Percentiles rank a stretch among this genome's conserved stretches.
These are phyloP conservation scores for Penicillium sp. DNA, from an alignment of 2,329 filamentous ascomycete genomes.

Conservation along the genomic window DNA sequence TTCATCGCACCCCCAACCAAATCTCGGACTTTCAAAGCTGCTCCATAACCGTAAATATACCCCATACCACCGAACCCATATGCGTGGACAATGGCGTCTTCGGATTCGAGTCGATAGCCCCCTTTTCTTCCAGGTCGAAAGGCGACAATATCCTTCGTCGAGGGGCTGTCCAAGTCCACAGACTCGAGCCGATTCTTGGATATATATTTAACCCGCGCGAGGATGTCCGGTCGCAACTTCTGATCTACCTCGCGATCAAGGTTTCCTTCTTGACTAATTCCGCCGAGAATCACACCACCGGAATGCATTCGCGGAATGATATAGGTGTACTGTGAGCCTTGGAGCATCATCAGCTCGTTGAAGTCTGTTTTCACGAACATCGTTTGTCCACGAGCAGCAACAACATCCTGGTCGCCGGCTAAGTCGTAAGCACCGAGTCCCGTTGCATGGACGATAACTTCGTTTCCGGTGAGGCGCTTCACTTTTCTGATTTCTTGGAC, in stretches of 20 bases:
- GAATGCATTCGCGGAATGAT: constrained; percentile 21
- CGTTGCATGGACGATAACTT: constrained; percentile 17
- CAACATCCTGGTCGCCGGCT: constrained; percentile 30
- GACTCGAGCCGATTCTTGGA: neutral
- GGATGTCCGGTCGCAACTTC: constrained; percentile 12
- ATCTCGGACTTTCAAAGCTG: constrained; percentile 1
- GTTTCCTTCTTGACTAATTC: constrained; percentile 15
- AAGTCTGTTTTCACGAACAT: constrained; percentile 20
- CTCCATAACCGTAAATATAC: constrained; percentile 15
- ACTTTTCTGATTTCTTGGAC: constrained; percentile 12
- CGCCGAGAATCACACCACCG: constrained; percentile 19
- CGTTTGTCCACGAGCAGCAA: constrained; percentile 28
- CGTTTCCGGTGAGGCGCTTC: neutral
- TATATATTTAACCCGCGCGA: constrained; percentile 6
- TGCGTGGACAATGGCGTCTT: constrained; percentile 16
- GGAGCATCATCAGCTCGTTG: constrained; percentile 18
- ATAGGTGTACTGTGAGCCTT: constrained; percentile 24
- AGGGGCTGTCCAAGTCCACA: constrained; percentile 4
- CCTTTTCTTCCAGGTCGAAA: constrained; percentile 19
- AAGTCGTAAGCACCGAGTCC: constrained; percentile 17
- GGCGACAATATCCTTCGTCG: constrained; percentile 17
- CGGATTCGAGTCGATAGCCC: constrained; percentile 18
- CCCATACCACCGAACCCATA: constrained; percentile 18
- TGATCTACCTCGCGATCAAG: constrained; percentile 6
- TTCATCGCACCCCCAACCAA: neutral